phyloP scores from a whole-genome alignment of 2,329 filamentous ascomycete genomes.

The Scedosporium aurantiacum region DNA sequence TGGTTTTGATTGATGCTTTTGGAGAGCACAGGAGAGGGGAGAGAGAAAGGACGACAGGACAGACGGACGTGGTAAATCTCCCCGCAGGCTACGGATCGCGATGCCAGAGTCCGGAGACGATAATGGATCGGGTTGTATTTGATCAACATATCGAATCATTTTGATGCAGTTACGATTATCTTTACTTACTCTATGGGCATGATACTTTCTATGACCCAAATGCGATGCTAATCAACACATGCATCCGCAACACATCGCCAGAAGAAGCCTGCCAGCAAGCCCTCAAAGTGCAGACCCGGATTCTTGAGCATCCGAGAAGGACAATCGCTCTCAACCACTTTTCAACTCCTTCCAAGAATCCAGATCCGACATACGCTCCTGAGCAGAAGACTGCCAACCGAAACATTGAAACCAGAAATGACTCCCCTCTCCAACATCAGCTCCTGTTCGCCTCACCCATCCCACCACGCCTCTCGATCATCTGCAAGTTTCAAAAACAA shows the following conservation, averaged over 20 bases:
- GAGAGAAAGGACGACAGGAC: too few relatives aligned
- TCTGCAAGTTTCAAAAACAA: not conserved
- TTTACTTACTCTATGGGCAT: not conserved
- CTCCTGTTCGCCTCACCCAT: not conserved
- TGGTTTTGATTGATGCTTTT: too few relatives aligned
- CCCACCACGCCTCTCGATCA: not conserved
- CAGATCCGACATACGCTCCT: too few relatives aligned
- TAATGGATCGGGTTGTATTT: too few relatives aligned
- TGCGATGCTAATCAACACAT: not conserved
- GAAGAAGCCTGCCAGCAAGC: not conserved
- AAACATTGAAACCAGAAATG: not conserved
- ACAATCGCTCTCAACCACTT: not conserved
- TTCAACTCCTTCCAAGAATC: not conserved
- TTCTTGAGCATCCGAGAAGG: too few relatives aligned
- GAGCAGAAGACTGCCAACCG: not conserved
- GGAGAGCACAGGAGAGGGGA: too few relatives aligned
- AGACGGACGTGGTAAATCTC: too few relatives aligned
- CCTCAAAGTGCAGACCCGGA: too few relatives aligned
- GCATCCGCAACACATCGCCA: not conserved
- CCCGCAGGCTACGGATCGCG: too few relatives aligned
- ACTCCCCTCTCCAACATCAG: not conserved
- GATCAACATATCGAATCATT: too few relatives aligned
- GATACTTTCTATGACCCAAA: not conserved
- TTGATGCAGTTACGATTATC: too few relatives aligned
- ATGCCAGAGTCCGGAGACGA: too few relatives aligned